phyloP scores from a whole-genome alignment of 495 filamentous ascomycete genomes.

The Cryomyces minteri region DNA sequence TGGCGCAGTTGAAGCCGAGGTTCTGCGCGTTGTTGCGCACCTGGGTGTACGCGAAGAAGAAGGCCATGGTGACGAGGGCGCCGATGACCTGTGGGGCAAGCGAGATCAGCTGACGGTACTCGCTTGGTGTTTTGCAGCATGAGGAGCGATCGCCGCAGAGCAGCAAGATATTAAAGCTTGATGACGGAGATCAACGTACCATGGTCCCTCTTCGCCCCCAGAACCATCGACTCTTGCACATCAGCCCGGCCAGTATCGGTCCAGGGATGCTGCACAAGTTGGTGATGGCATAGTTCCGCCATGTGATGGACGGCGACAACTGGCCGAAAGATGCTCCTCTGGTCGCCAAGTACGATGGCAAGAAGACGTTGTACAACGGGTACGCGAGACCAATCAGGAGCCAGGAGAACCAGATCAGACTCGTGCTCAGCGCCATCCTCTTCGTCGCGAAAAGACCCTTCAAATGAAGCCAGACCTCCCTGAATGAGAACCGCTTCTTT shows the following conservation, averaged over 20 bases:
- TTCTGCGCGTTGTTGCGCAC: constrained; percentile 40
- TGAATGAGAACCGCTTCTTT: not conserved
- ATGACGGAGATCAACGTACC: constrained; percentile 13
- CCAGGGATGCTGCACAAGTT: constrained; percentile 47
- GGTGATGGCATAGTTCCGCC: constrained; percentile 54
- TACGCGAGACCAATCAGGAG: constrained; percentile 12
- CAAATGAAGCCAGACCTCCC: not conserved
- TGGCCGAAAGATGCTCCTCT: constrained; percentile 18
- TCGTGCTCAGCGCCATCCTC: not conserved
- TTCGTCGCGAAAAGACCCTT: not conserved
- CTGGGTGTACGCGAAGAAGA: constrained; percentile 53
- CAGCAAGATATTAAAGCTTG: too few relatives aligned
- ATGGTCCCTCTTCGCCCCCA: constrained; percentile 45
- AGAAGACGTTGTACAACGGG: constrained; percentile 13
- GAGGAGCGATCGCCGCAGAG: too few relatives aligned
- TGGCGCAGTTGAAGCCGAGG: constrained; percentile 44
- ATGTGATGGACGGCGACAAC: constrained; percentile 41
- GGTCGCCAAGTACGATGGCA: constrained; percentile 28
- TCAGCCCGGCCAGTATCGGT: constrained; percentile 43
- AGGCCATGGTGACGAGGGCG: constrained; percentile 37
- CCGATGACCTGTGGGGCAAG: constrained; percentile 22
- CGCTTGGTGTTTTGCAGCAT: too few relatives aligned
- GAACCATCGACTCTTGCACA: constrained; percentile 29
- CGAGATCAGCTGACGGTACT: too few relatives aligned
- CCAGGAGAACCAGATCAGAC: not conserved